Evolutionary conservation across 805 yeast species (phyloP).

Genomic region (Starmerella stigmatis): DNA sequence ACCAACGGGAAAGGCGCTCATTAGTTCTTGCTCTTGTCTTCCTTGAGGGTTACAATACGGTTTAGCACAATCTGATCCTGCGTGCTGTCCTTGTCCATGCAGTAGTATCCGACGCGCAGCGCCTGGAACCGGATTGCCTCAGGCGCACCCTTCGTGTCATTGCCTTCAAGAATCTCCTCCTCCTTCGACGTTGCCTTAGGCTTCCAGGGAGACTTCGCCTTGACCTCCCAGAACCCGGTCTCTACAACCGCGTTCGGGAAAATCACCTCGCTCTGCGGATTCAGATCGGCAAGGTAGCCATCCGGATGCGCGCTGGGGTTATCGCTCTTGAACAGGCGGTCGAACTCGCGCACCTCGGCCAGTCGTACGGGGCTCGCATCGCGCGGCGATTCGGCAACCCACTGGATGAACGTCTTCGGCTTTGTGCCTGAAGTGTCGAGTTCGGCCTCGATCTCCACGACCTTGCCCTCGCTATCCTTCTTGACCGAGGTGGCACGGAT

Average conservation of each 20-base stretch:
- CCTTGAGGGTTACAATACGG: slow-evolving; percentile 88
- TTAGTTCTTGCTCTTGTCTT: slow-evolving; percentile 37
- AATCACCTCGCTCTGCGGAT: slow-evolving; percentile 65
- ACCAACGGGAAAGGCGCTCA: background rate
- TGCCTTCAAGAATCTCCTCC: slow-evolving; percentile 52
- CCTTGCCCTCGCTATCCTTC: slow-evolving; percentile 51
- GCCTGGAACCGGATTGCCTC: slow-evolving; percentile 97
- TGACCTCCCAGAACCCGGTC: slow-evolving; percentile 59
- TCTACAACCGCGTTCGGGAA: slow-evolving; percentile 62
- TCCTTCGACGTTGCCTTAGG: slow-evolving; percentile 47
- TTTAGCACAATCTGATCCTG: slow-evolving; percentile 60
- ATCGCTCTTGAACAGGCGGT: slow-evolving; percentile 78
- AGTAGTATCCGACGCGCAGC: slow-evolving; percentile 89
- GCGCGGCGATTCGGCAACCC: slow-evolving; percentile 70
- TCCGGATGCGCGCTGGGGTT: slow-evolving; percentile 83
- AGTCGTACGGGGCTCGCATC: slow-evolving; percentile 54
- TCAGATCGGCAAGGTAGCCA: slow-evolving; percentile 77
- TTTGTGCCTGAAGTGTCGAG: slow-evolving; percentile 61
- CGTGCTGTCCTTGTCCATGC: slow-evolving; percentile 69
- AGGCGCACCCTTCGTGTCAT: slow-evolving; percentile 42
- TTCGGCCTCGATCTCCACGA: slow-evolving; percentile 61
- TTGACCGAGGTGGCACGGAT: slow-evolving; percentile 61
- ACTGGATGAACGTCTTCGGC: slow-evolving; percentile 94
- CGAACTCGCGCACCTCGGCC: slow-evolving; percentile 74
- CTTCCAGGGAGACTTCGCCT: slow-evolving; percentile 59